Base-by-base conservation (phyloP, 108 stramenopile genomes). In the Nitzschia sp. region DNA sequence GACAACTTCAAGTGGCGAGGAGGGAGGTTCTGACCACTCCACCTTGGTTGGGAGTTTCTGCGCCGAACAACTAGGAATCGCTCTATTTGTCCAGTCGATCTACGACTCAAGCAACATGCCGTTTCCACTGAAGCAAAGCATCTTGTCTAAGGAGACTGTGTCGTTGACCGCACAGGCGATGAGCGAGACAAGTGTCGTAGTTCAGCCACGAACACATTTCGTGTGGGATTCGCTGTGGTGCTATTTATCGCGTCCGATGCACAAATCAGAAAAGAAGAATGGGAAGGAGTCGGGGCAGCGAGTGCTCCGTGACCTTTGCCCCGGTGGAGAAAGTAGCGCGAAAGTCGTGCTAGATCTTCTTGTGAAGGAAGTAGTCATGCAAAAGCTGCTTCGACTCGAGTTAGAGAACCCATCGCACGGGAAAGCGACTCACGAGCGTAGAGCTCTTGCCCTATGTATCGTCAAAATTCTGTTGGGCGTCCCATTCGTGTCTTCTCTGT, bases 181-280 rank as follows among this genome's bases (percentile, higher is more conserved):
- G 51, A 69, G 68, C 46, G 74, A 79, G 32, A 90, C 88, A n/a
- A 85, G 85, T 26, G 54, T 47, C 49, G 82, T 83, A 9, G 81
- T 83, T n/a, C 75, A 81, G 29, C 93, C 88, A 36, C 75, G 89
- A 58, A 84, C 70, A n/a, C 93, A 94, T 69, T 68, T 91, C 19
- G 85, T 94, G n/a, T 94, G 93, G 93, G 90, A 91, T 68, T 42
- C 83, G 8, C 17, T 94, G 1, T 91, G 89, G 90, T 70, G 59
- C 24, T 88, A 80, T 67, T 64, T 94, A 2, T 75, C 36, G 30
- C 59, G 60, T 33, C 26, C 57, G 70, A 47, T 68, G 42, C 24
- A 46, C 0, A 42, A 25, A 25, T 32, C 54, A 8, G 27, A 19
- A 21, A 68, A 56, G 53, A 30, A 27, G 18, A 58, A 36, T 9